Evolutionary conservation across 305 asterid genomes (phyloP).

Genomic region (Solanum hybrid): DNA sequence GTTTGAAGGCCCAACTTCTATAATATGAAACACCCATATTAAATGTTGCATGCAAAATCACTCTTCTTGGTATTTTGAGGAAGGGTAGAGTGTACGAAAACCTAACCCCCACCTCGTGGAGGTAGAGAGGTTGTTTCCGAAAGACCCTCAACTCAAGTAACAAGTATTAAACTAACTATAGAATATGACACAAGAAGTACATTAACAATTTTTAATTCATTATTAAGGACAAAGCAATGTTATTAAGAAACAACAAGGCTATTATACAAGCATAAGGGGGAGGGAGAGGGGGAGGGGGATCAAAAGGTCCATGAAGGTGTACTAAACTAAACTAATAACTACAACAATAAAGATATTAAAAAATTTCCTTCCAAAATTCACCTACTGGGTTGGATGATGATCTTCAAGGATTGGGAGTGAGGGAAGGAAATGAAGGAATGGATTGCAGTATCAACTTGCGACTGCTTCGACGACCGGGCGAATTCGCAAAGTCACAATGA

Average conservation of each 20-base stretch:
- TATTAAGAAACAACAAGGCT: constrained; percentile 7
- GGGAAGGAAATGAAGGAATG: constrained; percentile 72
- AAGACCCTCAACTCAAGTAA: not conserved
- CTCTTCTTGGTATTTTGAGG: not conserved
- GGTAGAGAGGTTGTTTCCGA: not conserved
- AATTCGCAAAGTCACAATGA: constrained; percentile 28
- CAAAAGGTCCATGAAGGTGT: constrained; percentile 1
- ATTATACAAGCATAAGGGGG: constrained; percentile 16
- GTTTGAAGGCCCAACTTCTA: not conserved
- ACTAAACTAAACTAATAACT: constrained; percentile 10
- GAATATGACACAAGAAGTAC: not conserved
- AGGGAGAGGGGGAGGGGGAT: not conserved
- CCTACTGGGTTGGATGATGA: not conserved
- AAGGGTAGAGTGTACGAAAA: not conserved
- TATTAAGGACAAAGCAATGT: constrained; percentile 7
- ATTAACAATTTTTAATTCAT: not conserved
- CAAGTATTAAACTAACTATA: not conserved
- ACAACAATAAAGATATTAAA: not conserved
- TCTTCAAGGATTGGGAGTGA: constrained; percentile 44
- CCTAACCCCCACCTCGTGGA: not conserved
- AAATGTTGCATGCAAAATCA: not conserved
- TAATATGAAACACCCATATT: not conserved
- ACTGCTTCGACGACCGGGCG: constrained; percentile 48
- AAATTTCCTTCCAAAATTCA: not conserved
- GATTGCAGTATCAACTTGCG: constrained; percentile 68